Evolutionary conservation across 2,329 filamentous ascomycete genomes (phyloP), one percentile per base, ranked within the genome.

Genomic region (Hirsutella thompsonii): DNA sequence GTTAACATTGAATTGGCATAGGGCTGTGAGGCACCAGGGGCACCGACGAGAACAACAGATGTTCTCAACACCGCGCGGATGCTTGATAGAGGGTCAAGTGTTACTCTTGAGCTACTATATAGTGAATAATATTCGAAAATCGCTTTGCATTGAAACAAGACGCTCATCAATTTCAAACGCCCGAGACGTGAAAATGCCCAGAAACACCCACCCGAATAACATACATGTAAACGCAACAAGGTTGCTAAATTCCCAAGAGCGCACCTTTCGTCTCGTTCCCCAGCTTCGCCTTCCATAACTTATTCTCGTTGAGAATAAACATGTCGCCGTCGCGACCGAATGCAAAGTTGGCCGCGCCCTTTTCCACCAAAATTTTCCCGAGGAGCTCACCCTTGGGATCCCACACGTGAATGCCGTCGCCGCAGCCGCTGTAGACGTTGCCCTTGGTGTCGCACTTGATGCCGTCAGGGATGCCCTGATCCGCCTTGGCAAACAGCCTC

Each of bases 391-490:
- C 69, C 0, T 58, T 58, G 1, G 63, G 46, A 8, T 64, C 66
- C 66, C 67, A 73, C 1, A 73, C 58, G 37, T 65, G 63, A 10
- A 73, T 52, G 3, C 69, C 69, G 43, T 72, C 68, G 2, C 66
- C 66, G 37, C 63, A 68, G 3, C 66, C 69, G 26, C 62, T 57
- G 52, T 70, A 72, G 0, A 74, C 63, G 40, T 72, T 70, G 1
- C 68, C 69, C 4, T 60, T 39, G 0, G 58, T 46, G 38, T 70
- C 68, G 42, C 62, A 66, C 42, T 69, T 68, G 42, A 71, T 67
- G n/a, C 59, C 62, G 44, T 59, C 66, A 0, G 71, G 71, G 3
- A 70, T 58, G 0, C 69, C 69, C 0, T 50, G 56, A 33, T 68
- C 63, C 1, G 66, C 65, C 51, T 68, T 66, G 2, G 69, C 67